These are phyloP conservation scores for Phytophthora podocarpi DNA, from an alignment of 352 stramenopile genomes.

Conservation along the genomic window DNA sequence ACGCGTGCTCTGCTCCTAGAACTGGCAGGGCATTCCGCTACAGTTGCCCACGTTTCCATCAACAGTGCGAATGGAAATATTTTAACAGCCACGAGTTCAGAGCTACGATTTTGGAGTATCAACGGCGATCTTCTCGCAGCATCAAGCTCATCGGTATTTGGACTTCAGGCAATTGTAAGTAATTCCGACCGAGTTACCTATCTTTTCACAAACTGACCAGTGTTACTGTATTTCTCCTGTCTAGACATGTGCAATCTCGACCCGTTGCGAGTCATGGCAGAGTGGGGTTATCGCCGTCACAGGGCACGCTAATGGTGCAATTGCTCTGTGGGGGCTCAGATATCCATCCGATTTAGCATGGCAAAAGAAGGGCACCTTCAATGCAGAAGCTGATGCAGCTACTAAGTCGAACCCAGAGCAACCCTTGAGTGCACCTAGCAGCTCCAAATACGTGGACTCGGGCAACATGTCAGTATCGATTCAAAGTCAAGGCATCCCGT, in stretches of 20 bases:
- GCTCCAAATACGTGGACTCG: background rate
- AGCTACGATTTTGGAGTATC: conserved; percentile 79
- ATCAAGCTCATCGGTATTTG: conserved; percentile 45
- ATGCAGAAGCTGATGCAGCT: background rate
- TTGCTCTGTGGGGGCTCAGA: conserved; percentile 68
- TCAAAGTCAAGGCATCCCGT: background rate
- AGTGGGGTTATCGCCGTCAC: conserved; percentile 68
- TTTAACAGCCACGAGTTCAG: conserved; percentile 47
- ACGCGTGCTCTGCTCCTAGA: conserved; percentile 65
- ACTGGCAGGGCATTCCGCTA: conserved; percentile 50
- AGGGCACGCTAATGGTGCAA: conserved; percentile 73
- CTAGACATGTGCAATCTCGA: conserved; percentile 64
- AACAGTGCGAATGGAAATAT: conserved; percentile 75
- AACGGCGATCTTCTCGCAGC: conserved; percentile 76
- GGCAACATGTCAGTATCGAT: conserved; percentile 10
- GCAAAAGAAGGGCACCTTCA: conserved; percentile 28
- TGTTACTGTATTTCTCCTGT: background rate
- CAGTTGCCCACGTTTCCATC: conserved; percentile 64
- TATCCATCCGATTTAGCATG: conserved; percentile 61
- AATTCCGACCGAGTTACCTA: background rate
- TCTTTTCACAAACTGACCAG: background rate
- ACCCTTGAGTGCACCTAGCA: background rate
- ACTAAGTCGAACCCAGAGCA: background rate
- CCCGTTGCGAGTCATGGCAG: conserved; percentile 78
- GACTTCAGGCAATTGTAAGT: conserved; percentile 64